Conservation (phyloP, 495 filamentous ascomycete genomes). For the Hapsidospora chrysogenum region DNA sequence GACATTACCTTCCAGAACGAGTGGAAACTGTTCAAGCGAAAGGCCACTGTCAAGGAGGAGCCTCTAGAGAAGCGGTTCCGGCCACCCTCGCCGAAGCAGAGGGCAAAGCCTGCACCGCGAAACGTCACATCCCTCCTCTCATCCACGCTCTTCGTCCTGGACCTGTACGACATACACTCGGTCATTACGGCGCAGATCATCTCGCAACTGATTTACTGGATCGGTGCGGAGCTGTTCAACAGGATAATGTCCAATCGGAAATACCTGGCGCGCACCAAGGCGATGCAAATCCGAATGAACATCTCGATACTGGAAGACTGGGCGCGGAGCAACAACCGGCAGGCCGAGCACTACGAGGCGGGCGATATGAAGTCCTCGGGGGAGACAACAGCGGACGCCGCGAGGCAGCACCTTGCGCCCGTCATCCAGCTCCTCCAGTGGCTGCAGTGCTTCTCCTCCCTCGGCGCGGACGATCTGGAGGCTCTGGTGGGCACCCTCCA, state of each 20-base stretch:
- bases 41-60: slow-evolving; percentile 71
- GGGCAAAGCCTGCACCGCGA: slow-evolving; percentile 78
- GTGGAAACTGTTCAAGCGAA: slow-evolving; percentile 89
- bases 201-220: slow-evolving; percentile 90
- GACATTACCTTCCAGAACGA: slow-evolving; percentile 94
- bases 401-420: slow-evolving; percentile 70
- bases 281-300: slow-evolving; percentile 99
- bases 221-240: slow-evolving; percentile 94
- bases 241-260: slow-evolving; percentile 90
- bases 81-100: slow-evolving; percentile 85
- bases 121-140: slow-evolving; percentile 96
- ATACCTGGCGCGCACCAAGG: slow-evolving; percentile 92
- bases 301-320: slow-evolving; percentile 90
- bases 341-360: slow-evolving; percentile 90
- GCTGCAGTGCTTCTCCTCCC: slow-evolving; percentile 92
- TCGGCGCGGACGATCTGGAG: slow-evolving; percentile 75
- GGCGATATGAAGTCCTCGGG: slow-evolving; percentile 77
- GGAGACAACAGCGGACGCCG: slow-evolving; percentile 68
- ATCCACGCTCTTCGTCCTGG: slow-evolving; percentile 91
- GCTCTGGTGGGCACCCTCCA: slow-evolving; percentile 71
- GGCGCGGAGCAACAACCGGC: slow-evolving; percentile 81
- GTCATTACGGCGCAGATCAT: slow-evolving; percentile 88
- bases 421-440: slow-evolving; percentile 93
- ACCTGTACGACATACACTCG: slow-evolving; percentile 96
- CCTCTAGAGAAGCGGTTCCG: slow-evolving; percentile 83